phyloP scores from a whole-genome alignment of 352 stramenopile species.

The Globisporangium cystogenes region DNA sequence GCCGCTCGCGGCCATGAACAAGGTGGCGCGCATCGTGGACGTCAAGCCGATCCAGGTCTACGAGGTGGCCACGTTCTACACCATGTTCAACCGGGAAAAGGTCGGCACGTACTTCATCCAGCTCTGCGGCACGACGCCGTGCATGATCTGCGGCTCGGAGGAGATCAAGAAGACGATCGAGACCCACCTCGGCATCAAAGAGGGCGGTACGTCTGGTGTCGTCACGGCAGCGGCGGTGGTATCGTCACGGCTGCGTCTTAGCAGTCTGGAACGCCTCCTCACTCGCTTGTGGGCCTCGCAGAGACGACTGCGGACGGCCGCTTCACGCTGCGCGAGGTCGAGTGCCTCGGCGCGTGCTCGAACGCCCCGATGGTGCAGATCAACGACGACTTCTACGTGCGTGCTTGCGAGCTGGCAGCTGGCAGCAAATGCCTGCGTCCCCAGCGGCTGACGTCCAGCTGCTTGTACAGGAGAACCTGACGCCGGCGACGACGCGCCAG shows the following conservation, averaged over 20 bases:
- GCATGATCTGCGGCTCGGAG: conserved; percentile 99
- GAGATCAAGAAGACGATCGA: conserved; percentile 99
- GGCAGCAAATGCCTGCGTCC: too few species aligned
- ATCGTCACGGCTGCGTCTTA: too few species aligned
- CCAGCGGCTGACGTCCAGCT: neutral
- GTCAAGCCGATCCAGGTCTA: conserved; percentile 96
- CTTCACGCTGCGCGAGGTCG: conserved; percentile 97
- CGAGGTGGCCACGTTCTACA: conserved; percentile 99
- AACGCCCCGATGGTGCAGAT: conserved; percentile 99
- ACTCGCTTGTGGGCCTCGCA: conserved; percentile 5
- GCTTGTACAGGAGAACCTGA: conserved; percentile 94
- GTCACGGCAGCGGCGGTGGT: too few species aligned
- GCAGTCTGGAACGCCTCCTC: too few species aligned
- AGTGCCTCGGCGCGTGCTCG: conserved; percentile 98
- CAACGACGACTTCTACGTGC: conserved; percentile 96
- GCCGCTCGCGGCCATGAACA: conserved; percentile 98
- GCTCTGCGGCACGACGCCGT: conserved; percentile 99
- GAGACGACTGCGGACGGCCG: conserved; percentile 73
- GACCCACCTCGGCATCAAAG: conserved; percentile 96
- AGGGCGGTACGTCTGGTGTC: conserved; percentile 90
- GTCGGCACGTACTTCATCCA: conserved; percentile 95
- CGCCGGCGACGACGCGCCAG: conserved; percentile 94
- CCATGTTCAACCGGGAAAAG: conserved; percentile 98
- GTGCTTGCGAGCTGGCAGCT: too few species aligned
- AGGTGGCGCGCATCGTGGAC: conserved; percentile 98